These are phyloP conservation scores for Conticribra guillardii DNA, from an alignment of 108 stramenopile species.

Conservation along the genomic window DNA sequence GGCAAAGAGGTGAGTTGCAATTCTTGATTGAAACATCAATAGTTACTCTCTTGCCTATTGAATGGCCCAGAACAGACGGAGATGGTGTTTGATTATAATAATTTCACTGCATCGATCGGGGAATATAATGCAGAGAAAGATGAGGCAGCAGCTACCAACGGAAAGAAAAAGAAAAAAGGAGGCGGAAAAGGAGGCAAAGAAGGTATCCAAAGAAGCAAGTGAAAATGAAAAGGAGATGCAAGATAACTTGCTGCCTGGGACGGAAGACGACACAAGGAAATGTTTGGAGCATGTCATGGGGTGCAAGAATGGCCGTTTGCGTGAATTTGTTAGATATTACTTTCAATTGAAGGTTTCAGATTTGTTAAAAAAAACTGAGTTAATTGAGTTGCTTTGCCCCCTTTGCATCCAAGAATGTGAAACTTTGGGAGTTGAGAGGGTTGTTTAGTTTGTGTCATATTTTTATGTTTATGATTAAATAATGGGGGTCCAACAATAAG, in stretches of 20 bases:
- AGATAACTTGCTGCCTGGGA: not conserved
- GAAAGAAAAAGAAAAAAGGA: not conserved
- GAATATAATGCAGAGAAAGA: not conserved
- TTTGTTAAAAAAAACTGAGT: not conserved
- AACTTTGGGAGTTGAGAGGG: too few species aligned
- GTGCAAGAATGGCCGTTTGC: not conserved
- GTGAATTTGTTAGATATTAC: not conserved
- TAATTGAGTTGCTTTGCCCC: too few species aligned
- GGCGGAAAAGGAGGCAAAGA: not conserved
- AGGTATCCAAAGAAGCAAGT: not conserved
- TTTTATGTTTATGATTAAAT: too few species aligned
- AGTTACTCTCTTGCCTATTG: not conserved
- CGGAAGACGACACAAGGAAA: not conserved
- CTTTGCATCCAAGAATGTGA: too few species aligned
- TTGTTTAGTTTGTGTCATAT: too few species aligned
- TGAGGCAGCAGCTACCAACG: not conserved
- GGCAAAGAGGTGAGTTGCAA: not conserved
- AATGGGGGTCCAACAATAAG: too few species aligned
- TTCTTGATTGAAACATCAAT: not conserved
- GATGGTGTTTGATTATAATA: not conserved
- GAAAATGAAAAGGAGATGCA: not conserved
- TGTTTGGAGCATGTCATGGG: not conserved
- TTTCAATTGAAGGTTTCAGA: not conserved
- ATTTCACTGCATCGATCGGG: not conserved
- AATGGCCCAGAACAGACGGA: not conserved